Percentiles rank a stretch among this genome's conserved stretches.
Conservation (phyloP, 2,329 filamentous ascomycete genomes). For the Achaetomium macrosporum region DNA sequence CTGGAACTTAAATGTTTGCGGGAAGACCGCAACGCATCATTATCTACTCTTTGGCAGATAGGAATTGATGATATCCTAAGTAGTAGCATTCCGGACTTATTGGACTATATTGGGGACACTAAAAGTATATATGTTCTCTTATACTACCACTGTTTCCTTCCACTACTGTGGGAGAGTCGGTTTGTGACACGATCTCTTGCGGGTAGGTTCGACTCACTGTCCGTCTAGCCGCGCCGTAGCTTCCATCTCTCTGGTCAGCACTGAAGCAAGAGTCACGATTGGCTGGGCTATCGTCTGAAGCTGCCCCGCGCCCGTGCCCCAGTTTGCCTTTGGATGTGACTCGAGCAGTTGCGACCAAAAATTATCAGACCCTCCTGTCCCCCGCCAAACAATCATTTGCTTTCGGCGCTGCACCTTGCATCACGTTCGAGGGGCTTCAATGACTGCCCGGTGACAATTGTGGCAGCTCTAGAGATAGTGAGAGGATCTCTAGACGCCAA, state of each 20-base stretch:
- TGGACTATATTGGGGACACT: no score
- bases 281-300: constrained; percentile 13
- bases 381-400: constrained; percentile 22
- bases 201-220: no score
- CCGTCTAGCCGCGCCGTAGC: no score
- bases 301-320: constrained; percentile 15
- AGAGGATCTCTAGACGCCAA: constrained; percentile 68
- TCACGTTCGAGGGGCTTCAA: constrained; percentile 38
- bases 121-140: no score
- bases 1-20: no score
- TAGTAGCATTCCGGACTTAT: no score
- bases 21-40: no score
- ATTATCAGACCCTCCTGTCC: constrained; percentile 19
- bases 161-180: no score
- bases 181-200: no score
- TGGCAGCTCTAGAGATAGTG: constrained; percentile 71
- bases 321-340: constrained; percentile 14
- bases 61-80: no score
- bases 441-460: constrained; percentile 63
- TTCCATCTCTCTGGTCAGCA: constrained; percentile 8
- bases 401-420: constrained; percentile 19
- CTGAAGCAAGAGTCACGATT: constrained; percentile 12
- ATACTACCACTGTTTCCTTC: no score
- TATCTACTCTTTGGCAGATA: no score
- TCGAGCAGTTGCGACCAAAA: constrained; percentile 18